These are phyloP conservation scores for Chytriomyces hyalinus DNA, from an alignment of 192 early-diverging fungal genomes.

Conservation along the genomic window DNA sequence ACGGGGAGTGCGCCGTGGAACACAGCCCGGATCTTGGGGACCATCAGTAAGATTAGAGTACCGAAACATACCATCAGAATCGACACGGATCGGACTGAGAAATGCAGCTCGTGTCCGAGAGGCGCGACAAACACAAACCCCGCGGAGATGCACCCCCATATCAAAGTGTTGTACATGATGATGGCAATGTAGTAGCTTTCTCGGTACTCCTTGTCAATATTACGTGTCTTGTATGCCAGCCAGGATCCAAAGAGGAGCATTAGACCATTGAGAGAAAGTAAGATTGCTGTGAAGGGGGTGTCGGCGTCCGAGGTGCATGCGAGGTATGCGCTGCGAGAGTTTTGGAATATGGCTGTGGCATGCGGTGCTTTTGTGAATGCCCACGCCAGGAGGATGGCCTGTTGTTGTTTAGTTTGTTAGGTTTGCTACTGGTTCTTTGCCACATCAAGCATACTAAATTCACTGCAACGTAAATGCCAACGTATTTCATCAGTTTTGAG, in stretches of 20 bases:
- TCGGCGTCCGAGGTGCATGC: background rate
- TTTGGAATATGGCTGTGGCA: background rate
- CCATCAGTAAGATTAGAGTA: background rate
- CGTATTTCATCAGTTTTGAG: background rate
- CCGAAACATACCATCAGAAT: background rate
- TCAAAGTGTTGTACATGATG: slow-evolving; percentile 5
- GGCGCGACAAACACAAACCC: background rate
- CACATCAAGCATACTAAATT: background rate
- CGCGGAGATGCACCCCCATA: background rate
- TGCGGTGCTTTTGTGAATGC: background rate
- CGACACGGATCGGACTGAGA: background rate
- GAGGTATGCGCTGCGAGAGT: background rate
- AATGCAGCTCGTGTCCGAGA: background rate
- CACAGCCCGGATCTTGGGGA: background rate
- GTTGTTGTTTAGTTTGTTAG: background rate
- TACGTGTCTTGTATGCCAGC: background rate
- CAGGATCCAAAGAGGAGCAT: background rate
- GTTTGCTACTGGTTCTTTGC: background rate
- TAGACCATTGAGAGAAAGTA: background rate
- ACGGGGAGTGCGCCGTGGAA: too few relatives aligned
- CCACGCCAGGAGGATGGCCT: background rate
- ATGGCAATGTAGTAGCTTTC: background rate
- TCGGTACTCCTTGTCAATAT: background rate
- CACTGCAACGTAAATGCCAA: background rate
- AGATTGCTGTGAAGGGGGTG: background rate